Percentiles rank a stretch among this genome's conserved stretches.
These are phyloP conservation scores for Scopulariopsis brevicaulis DNA, from an alignment of 2,329 filamentous ascomycete genomes.

Conservation along the genomic window DNA sequence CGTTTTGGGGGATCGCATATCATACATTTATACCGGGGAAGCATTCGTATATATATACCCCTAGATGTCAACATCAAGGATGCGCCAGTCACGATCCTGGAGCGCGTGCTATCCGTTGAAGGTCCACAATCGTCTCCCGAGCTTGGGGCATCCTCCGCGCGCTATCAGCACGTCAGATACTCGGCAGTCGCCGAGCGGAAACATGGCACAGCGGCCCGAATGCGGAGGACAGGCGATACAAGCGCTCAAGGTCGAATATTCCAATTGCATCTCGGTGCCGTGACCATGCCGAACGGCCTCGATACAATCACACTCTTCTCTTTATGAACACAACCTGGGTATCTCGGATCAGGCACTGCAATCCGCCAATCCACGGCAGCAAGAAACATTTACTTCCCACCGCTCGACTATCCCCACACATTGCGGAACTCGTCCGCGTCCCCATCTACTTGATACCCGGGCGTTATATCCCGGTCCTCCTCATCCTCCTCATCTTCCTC, in stretches of 20 bases:
- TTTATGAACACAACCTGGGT: background rate
- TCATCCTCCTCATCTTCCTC: background rate
- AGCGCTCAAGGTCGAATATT: background rate
- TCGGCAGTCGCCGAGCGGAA: no score
- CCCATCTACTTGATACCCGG: constrained; percentile 18
- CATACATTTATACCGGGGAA: background rate
- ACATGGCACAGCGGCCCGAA: no score
- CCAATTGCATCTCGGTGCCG: background rate
- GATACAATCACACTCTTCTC: background rate
- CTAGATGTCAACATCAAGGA: background rate
- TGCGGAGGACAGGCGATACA: no score
- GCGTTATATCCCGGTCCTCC: background rate
- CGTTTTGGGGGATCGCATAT: background rate
- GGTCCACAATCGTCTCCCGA: no score
- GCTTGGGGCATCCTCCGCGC: no score
- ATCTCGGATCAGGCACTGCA: background rate
- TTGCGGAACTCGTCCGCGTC: constrained; percentile 30
- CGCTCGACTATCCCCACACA: constrained; percentile 23
- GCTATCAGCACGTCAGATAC: no score
- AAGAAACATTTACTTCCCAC: background rate
- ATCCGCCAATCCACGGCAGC: background rate
- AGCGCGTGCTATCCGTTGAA: background rate
- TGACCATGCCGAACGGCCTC: background rate
- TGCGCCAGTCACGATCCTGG: background rate
- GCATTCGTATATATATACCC: background rate